phyloP scores from a whole-genome alignment of 2,329 filamentous ascomycete species.

The Neofusicoccum sp. region DNA sequence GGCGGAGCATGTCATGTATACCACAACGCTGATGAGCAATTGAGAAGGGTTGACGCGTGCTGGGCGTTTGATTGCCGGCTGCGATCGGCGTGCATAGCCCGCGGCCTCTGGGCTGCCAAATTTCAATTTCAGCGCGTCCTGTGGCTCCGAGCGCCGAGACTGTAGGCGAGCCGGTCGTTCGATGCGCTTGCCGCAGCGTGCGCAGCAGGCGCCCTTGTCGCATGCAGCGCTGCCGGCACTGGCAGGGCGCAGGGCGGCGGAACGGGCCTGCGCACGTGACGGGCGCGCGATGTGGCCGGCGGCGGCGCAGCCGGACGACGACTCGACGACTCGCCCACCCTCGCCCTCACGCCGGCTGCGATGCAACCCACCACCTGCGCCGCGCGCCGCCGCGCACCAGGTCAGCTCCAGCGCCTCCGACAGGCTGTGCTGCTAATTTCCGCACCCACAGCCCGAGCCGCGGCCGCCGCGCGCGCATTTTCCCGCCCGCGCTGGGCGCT shows the following conservation, averaged over 20 bases:
- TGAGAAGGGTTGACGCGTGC: conserved; percentile 3
- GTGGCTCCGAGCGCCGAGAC: conserved; percentile 7
- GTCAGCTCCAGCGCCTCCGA: background rate
- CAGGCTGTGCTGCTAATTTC: conserved; percentile 7
- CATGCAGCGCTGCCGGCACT: background rate
- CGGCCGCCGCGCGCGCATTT: background rate
- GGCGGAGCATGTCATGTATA: conserved; percentile 3
- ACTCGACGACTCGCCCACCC: background rate
- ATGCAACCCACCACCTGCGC: background rate
- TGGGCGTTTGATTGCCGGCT: background rate
- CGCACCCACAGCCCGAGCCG: too few relatives aligned
- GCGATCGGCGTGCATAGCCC: background rate
- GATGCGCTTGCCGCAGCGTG: too few relatives aligned
- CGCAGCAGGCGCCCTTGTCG: background rate
- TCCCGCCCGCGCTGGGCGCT: conserved; percentile 1
- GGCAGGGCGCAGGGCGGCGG: background rate
- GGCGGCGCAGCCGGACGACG: too few relatives aligned
- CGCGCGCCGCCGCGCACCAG: background rate
- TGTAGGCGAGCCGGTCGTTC: conserved; percentile 14
- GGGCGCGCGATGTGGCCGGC: background rate
- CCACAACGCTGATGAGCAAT: conserved; percentile 6
- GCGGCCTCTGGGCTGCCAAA: background rate
- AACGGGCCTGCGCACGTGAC: conserved; percentile 6
- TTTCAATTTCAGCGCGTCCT: background rate
- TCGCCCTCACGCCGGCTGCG: background rate